Percentiles rank a stretch among this genome's conserved stretches.
phyloP scores from a whole-genome alignment of 2,329 filamentous ascomycete genomes.

The Monosporascus sp. region DNA sequence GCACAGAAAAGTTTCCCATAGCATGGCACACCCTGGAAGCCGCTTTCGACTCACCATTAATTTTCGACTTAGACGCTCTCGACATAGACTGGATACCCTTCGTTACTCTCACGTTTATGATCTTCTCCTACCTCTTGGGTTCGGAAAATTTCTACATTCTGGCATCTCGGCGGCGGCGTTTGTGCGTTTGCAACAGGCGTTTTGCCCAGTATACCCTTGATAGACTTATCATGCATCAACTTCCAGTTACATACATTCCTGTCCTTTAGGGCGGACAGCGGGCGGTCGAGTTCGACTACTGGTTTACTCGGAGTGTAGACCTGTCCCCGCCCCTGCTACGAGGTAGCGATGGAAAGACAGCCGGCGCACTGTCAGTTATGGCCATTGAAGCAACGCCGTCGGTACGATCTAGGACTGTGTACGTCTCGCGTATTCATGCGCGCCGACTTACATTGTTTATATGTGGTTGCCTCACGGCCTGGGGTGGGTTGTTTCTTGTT shows the following conservation, averaged over 20 bases:
- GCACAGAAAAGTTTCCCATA: not conserved
- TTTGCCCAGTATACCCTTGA: conserved; percentile 18
- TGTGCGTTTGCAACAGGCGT: conserved; percentile 21
- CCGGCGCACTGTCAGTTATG: too few species aligned
- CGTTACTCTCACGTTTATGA: conserved; percentile 13
- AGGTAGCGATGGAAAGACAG: too few species aligned
- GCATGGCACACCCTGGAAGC: not conserved
- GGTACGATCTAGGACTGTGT: too few species aligned
- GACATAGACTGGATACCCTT: conserved; percentile 28
- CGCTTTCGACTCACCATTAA: conserved; percentile 8
- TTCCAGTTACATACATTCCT: too few species aligned
- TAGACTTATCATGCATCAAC: conserved; percentile 11
- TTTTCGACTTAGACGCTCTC: conserved; percentile 21
- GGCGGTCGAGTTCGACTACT: too few species aligned
- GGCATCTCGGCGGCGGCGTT: conserved; percentile 22
- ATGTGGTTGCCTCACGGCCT: not conserved
- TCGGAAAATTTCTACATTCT: conserved; percentile 22
- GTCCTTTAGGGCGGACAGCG: too few species aligned
- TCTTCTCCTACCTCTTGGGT: conserved; percentile 14
- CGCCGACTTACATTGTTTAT: not conserved
- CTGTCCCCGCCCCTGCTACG: too few species aligned
- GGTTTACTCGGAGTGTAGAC: too few species aligned
- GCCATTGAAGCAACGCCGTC: too few species aligned
- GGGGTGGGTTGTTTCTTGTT: not conserved
- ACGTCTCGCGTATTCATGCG: too few species aligned